phyloP scores from a whole-genome alignment of 192 early-diverging fungal genomes.

The Coemansia sp. region DNA sequence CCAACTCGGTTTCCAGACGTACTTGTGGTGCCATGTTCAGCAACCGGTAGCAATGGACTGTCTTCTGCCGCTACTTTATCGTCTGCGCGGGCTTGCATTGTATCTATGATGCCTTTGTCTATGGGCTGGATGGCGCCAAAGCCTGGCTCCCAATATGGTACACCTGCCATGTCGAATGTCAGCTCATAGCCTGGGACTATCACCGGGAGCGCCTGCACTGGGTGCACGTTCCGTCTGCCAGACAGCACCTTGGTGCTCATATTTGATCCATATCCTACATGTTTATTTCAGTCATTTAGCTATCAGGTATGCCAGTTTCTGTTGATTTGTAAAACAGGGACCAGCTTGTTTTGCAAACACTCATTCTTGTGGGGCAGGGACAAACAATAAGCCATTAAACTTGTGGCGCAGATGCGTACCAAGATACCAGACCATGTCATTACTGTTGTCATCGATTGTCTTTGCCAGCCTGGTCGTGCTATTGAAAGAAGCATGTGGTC shows the following conservation, averaged over 20 bases:
- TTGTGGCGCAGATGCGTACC: slow-evolving; percentile 21
- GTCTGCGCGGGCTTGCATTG: neutral
- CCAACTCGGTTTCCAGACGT: slow-evolving; percentile 4
- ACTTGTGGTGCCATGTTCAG: neutral
- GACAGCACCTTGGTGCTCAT: slow-evolving; percentile 53
- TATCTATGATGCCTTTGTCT: neutral
- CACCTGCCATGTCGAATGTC: slow-evolving; percentile 49
- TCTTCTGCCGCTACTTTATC: neutral
- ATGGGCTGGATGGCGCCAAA: slow-evolving; percentile 42
- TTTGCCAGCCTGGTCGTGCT: neutral
- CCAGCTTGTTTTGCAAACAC: neutral
- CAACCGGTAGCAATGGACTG: neutral
- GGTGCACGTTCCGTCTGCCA: slow-evolving; percentile 47
- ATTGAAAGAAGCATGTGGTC: neutral
- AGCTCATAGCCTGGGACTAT: slow-evolving; percentile 41
- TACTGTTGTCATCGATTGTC: neutral
- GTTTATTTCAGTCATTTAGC: neutral
- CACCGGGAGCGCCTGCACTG: slow-evolving; percentile 34
- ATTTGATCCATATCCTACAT: slow-evolving; percentile 48
- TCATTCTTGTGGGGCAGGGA: neutral
- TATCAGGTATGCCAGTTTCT: neutral
- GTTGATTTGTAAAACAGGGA: too few species aligned
- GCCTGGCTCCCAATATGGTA: slow-evolving; percentile 53
- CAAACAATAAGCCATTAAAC: neutral
- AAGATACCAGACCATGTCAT: slow-evolving; percentile 30